phyloP scores from a whole-genome alignment of 2,329 filamentous ascomycete species.

The Dactylellina cionopaga region DNA sequence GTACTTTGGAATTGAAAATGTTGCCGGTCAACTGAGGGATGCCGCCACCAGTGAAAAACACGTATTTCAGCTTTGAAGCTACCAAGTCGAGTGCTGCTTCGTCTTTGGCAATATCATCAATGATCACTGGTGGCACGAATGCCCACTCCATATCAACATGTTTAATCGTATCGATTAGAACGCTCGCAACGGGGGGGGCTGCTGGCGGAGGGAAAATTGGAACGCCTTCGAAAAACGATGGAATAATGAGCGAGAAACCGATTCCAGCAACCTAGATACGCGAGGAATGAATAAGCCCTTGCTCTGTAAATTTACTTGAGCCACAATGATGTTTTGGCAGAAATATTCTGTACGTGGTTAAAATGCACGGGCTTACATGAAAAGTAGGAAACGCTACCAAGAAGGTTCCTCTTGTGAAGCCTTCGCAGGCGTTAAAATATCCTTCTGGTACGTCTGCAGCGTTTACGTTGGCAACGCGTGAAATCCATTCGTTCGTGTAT shows the following conservation, averaged over 20 bases:
- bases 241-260: neutral
- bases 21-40: neutral
- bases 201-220: constrained; percentile 3
- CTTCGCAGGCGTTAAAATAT: neutral
- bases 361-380: too few relatives aligned
- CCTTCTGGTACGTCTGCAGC: too few relatives aligned
- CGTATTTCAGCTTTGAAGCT: neutral
- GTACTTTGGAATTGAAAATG: neutral
- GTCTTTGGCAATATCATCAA: neutral
- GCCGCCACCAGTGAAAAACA: neutral
- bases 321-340: too few relatives aligned
- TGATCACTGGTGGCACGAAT: neutral
- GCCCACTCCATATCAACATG: constrained; percentile 1
- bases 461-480: neutral
- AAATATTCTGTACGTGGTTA: too few relatives aligned
- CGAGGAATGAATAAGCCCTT: too few relatives aligned
- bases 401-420: neutral
- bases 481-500: neutral
- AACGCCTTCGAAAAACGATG: neutral
- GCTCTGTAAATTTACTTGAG: too few relatives aligned
- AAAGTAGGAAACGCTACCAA: neutral
- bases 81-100: neutral
- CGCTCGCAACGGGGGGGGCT: constrained; percentile 1
- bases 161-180: constrained; percentile 8
- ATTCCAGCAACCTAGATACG: constrained; percentile 4